Conservation (phyloP, 345 rosid genomes). For the Arabis alpina region DNA sequence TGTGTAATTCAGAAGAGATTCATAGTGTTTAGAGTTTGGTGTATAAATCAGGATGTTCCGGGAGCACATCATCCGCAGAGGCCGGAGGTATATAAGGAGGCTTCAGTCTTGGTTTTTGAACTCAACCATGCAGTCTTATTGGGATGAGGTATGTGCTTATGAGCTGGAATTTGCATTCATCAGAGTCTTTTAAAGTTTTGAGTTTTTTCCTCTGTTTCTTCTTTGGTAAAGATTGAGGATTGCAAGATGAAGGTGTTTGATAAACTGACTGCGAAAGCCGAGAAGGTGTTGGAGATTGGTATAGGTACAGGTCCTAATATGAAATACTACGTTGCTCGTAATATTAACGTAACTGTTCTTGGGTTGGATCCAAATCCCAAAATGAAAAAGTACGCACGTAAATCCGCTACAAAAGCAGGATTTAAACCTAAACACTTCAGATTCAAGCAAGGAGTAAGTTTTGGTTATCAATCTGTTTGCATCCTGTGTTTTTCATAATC, state of each 20-base stretch:
- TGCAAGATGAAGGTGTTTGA: constrained; percentile 60
- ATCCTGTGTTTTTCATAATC: not conserved
- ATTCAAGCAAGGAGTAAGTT: constrained; percentile 68
- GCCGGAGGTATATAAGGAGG: constrained; percentile 42
- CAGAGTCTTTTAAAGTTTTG: not conserved
- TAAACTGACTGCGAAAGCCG: constrained; percentile 55
- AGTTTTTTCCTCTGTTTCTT: not conserved
- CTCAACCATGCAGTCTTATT: constrained; percentile 57
- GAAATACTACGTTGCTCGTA: constrained; percentile 56
- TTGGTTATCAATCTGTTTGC: not conserved
- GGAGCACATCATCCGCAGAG: constrained; percentile 34
- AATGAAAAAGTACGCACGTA: constrained; percentile 64
- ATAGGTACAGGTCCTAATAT: constrained; percentile 83
- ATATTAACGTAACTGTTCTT: constrained; percentile 49
- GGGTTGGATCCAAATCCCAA: constrained; percentile 79
- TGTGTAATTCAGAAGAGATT: not conserved
- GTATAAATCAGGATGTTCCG: constrained; percentile 33
- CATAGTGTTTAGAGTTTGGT: constrained; percentile 8
- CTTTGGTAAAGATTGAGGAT: constrained; percentile 54
- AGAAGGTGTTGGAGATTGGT: constrained; percentile 75
- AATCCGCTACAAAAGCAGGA: constrained; percentile 69
- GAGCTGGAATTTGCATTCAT: constrained; percentile 3
- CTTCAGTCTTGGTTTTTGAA: constrained; percentile 53
- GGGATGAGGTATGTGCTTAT: constrained; percentile 59
- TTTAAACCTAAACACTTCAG: constrained; percentile 54